These are phyloP conservation scores for Plasmodium inui DNA, from an alignment of 169 alveolate species.

Conservation along the genomic window DNA sequence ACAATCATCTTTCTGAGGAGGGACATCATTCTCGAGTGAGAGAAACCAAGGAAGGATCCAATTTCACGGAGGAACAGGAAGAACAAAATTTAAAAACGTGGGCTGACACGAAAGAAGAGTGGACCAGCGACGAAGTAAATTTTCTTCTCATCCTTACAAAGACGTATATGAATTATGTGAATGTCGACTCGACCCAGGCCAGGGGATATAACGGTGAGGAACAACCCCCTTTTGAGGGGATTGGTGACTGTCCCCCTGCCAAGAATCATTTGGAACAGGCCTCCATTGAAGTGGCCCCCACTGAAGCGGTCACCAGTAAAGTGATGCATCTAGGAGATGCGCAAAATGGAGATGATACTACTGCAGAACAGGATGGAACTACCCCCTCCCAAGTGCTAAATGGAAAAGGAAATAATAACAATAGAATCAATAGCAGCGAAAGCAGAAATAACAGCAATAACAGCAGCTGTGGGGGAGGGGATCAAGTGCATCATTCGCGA, in stretches of 20 bases:
- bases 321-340: neutral
- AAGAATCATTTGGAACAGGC: neutral
- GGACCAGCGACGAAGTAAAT: conserved; percentile 56
- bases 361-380: neutral
- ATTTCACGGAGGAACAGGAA: neutral
- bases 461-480: neutral
- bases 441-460: too few relatives aligned
- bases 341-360: neutral
- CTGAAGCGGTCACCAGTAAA: too few relatives aligned
- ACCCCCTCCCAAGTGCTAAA: neutral
- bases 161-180: conserved; percentile 70
- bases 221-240: neutral
- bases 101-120: conserved; percentile 24
- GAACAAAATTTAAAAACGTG: conserved; percentile 28
- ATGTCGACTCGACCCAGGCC: neutral
- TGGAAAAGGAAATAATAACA: neutral
- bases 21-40: neutral
- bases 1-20: neutral
- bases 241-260: neutral
- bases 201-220: neutral
- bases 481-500: neutral
- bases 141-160: conserved; percentile 63
- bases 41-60: neutral
- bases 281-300: neutral
- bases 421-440: too few relatives aligned